phyloP scores from a whole-genome alignment of 1,284 basidiomycete genomes.

The Pseudozyma flocculosa region DNA sequence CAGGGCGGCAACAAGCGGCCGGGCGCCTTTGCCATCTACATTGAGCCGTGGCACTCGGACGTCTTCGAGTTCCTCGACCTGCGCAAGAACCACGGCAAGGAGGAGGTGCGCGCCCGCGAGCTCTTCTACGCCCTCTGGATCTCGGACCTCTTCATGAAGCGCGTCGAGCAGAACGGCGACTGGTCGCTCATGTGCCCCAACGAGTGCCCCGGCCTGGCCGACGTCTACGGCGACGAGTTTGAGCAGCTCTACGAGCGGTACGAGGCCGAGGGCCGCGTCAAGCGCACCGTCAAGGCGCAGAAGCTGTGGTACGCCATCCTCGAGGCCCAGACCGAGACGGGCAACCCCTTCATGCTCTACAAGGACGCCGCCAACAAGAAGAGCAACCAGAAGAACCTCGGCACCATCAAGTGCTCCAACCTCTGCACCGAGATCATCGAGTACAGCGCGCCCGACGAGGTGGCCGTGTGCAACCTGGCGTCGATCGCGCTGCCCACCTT shows the following conservation, averaged over 20 bases:
- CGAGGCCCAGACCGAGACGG: slow-evolving; percentile 97
- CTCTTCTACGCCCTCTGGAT: slow-evolving; percentile 99
- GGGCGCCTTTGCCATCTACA: slow-evolving; percentile 95
- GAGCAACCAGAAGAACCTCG: slow-evolving; percentile 92
- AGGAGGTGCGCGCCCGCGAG: slow-evolving; percentile 94
- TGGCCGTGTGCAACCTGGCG: slow-evolving; percentile 97
- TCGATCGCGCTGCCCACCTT: slow-evolving; percentile 84
- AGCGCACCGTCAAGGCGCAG: slow-evolving; percentile 87
- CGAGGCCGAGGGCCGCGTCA: slow-evolving; percentile 84
- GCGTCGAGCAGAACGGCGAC: slow-evolving; percentile 67
- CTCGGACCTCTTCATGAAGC: slow-evolving; percentile 77
- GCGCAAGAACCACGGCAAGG: slow-evolving; percentile 98
- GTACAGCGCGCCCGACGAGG: slow-evolving; percentile 96
- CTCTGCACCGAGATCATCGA: slow-evolving; percentile 99
- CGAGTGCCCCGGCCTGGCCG: slow-evolving; percentile 86
- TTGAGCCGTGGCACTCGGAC: slow-evolving; percentile 97
- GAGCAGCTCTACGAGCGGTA: slow-evolving; percentile 86
- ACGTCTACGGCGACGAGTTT: slow-evolving; percentile 89
- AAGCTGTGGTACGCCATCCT: slow-evolving; percentile 98
- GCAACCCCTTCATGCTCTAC: slow-evolving; percentile 97
- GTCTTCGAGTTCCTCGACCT: slow-evolving; percentile 97
- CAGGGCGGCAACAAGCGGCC: slow-evolving; percentile 99
- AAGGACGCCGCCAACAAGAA: slow-evolving; percentile 66
- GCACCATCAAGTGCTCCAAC: slow-evolving; percentile 99
- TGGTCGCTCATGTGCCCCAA: slow-evolving; percentile 99